Percentiles rank a stretch among this genome's conserved stretches.
phyloP scores from a whole-genome alignment of 495 filamentous ascomycete species.

The Penicillium simplicissimum region DNA sequence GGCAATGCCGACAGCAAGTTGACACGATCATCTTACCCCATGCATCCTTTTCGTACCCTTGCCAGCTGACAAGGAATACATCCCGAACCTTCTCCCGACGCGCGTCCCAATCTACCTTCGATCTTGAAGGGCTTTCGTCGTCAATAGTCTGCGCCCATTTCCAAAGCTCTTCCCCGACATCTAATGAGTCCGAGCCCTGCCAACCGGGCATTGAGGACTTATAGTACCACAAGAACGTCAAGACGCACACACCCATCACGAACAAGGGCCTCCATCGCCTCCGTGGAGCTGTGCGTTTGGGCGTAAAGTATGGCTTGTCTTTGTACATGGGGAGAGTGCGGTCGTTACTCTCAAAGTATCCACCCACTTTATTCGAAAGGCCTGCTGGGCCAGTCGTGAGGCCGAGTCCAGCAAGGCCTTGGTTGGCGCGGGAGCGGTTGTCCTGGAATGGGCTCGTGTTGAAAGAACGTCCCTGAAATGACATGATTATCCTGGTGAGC shows the following conservation, averaged over 20 bases:
- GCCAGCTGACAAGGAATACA: constrained; percentile 86
- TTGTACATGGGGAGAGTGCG: constrained; percentile 92
- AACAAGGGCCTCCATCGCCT: constrained; percentile 29
- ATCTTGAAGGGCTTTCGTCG: constrained; percentile 22
- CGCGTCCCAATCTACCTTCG: constrained; percentile 61
- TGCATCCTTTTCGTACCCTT: constrained; percentile 87
- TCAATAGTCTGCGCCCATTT: constrained; percentile 43
- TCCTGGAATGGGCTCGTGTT: constrained; percentile 64
- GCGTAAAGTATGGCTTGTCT: constrained; percentile 82
- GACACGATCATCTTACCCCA: constrained; percentile 68
- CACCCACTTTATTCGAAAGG: constrained; percentile 46
- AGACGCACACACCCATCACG: constrained; percentile 36
- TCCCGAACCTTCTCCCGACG: constrained; percentile 86
- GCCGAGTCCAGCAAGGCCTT: constrained; percentile 44
- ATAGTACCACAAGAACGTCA: constrained; percentile 47
- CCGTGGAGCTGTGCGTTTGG: constrained; percentile 44
- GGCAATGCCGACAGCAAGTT: neutral
- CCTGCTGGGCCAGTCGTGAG: constrained; percentile 33
- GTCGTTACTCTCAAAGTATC: constrained; percentile 52
- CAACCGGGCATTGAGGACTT: constrained; percentile 24
- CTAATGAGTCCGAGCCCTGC: constrained; percentile 13
- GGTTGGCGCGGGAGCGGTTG: constrained; percentile 60
- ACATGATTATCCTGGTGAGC: constrained; percentile 17
- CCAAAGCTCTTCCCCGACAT: constrained; percentile 43
- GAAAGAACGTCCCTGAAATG: constrained; percentile 20